phyloP scores from a whole-genome alignment of 768 basidiomycete genomes.

The Glaciozyma antarctica region DNA sequence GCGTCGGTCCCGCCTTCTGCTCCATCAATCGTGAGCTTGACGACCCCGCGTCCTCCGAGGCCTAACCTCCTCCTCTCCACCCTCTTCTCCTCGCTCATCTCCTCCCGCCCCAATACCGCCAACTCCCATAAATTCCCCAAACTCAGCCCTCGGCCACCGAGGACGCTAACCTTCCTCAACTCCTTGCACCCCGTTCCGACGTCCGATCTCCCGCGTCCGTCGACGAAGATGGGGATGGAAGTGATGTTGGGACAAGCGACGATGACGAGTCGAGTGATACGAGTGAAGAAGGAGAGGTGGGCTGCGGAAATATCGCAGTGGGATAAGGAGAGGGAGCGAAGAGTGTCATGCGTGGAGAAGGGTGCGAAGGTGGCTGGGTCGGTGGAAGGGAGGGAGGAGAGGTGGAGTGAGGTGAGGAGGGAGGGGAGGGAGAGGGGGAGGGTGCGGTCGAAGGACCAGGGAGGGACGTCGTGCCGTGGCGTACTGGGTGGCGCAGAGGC shows the following conservation, averaged over 20 bases:
- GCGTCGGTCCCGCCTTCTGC: not conserved
- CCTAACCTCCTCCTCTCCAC: not conserved
- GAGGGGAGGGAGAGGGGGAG: not conserved
- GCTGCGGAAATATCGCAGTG: constrained; percentile 3
- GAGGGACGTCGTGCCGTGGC: not conserved
- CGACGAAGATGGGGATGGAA: constrained; percentile 1
- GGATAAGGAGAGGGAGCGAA: not conserved
- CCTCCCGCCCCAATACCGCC: not conserved
- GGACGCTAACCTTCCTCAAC: not conserved
- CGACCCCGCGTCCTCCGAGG: not conserved
- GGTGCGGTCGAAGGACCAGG: not conserved
- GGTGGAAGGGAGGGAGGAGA: not conserved
- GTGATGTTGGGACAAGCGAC: constrained; percentile 1
- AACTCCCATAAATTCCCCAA: constrained; percentile 6
- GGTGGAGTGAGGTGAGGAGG: not conserved
- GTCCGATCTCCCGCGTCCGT: not conserved
- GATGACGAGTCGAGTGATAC: not conserved
- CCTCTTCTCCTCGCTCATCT: not conserved
- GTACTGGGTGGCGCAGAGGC: not conserved
- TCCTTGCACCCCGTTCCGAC: not conserved
- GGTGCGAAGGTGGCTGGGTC: not conserved
- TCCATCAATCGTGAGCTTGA: not conserved
- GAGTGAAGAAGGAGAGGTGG: constrained; percentile 5
- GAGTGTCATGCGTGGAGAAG: not conserved
- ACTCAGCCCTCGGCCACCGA: not conserved